Base-by-base conservation (phyloP, 768 basidiomycete genomes). In the Boletus tomentosulus region DNA sequence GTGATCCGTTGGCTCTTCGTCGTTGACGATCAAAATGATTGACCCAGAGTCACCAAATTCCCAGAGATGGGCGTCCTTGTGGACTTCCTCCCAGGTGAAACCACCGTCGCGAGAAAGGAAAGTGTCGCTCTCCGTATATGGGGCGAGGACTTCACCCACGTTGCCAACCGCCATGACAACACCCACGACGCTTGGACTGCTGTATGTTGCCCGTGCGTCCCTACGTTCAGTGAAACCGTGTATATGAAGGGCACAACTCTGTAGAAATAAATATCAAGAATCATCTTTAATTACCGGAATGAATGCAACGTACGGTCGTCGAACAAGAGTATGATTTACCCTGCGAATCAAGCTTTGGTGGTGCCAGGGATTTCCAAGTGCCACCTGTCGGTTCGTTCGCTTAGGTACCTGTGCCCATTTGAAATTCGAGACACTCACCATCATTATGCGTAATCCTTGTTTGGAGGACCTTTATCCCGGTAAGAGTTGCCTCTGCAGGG, bases 1-100 rank as follows among this genome's bases (percentile, higher is more conserved):
- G 57, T 89, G 86, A 62, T 97, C 89, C 3, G 91, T 95, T 0
- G 94, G 82, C 54, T 87, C 87, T 67, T 98, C 96, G 68, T 99
- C 97, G 69, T 98, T 98, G 42, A 84, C 92, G 74, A 99, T 87
- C 60, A 99, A 76, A 34, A 98, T 78, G 53, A 99, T 78, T 1
- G 95, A 94, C 5, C 97, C 97, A 0, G 92, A 96, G 73, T 98
- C 97, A 28, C 96, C 96, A 62, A 96, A 98, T 67, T 95, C 94
- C 93, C 92, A 99, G 37, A 98, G 78, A 66, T 98, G 89, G 0
- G 97, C 96, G 60, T 96, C 95, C 68, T 99, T 99, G 76, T 94
- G 94, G 0, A 99, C 87, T 73, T 99, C 97, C 67, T 97, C 85
- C 97, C 97, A 99, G 0, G 91, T 93, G 72, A 97, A 97, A 9